phyloP scores from a whole-genome alignment of 2,329 filamentous ascomycete genomes.

The Fusarium anthophilum region DNA sequence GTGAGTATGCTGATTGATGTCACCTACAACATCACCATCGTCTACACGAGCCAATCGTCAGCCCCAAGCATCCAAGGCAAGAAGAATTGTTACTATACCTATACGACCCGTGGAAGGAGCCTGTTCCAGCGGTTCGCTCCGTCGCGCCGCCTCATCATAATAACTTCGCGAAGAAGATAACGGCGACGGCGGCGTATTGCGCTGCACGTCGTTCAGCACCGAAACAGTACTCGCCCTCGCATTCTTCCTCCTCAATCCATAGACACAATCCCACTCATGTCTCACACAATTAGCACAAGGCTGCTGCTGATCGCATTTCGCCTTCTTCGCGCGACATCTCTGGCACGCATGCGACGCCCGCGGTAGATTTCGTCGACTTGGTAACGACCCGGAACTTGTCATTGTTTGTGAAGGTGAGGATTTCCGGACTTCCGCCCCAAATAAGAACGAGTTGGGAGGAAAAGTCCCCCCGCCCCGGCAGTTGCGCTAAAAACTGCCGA shows the following conservation, averaged over 20 bases:
- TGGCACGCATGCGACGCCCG: slow-evolving; percentile 5
- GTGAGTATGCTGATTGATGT: slow-evolving; percentile 4
- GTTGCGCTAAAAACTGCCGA: neutral
- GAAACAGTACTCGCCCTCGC: neutral
- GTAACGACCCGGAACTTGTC: neutral
- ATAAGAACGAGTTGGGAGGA: neutral
- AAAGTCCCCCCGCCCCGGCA: neutral
- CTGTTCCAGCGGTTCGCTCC: neutral
- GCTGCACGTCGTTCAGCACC: neutral
- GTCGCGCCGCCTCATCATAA: neutral
- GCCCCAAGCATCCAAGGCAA: neutral
- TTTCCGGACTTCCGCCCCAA: neutral
- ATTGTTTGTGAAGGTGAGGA: neutral
- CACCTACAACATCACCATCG: neutral
- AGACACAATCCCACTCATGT: neutral
- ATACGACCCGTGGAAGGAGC: neutral
- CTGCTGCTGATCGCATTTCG: slow-evolving; percentile 1
- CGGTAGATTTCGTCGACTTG: neutral
- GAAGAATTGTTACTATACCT: neutral
- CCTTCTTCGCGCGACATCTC: neutral
- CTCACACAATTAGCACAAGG: slow-evolving; percentile 1
- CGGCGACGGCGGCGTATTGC: neutral
- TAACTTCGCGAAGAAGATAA: neutral
- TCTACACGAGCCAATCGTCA: neutral
- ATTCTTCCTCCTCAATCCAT: neutral